These are phyloP conservation scores for Hydnomerulius pinastri DNA, from an alignment of 768 basidiomycete species.

Conservation along the genomic window DNA sequence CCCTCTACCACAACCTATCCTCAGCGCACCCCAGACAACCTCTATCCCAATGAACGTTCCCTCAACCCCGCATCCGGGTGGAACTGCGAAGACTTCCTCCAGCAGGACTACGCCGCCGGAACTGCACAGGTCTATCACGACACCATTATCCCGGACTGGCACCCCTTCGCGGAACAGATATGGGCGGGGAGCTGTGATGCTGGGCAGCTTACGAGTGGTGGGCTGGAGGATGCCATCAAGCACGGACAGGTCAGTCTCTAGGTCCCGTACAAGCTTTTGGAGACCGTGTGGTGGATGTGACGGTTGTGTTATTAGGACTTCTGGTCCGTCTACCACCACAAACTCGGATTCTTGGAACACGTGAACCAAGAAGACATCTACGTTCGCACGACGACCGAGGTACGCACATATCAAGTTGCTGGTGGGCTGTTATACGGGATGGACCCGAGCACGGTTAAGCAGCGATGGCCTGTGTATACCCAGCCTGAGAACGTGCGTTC, in stretches of 20 bases:
- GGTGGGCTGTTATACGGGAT: conserved; percentile 48
- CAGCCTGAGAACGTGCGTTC: conserved; percentile 43
- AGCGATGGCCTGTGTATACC: conserved; percentile 40
- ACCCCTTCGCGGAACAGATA: conserved; percentile 45
- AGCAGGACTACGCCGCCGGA: conserved; percentile 41
- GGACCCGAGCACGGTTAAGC: conserved; percentile 36
- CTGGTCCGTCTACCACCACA: conserved; percentile 43
- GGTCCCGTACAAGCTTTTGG: too few species aligned
- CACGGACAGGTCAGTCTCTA: conserved; percentile 39
- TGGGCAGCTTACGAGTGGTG: conserved; percentile 48
- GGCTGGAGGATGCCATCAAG: conserved; percentile 41
- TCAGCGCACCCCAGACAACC: conserved; percentile 51
- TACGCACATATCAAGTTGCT: conserved; percentile 50
- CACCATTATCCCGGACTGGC: conserved; percentile 38
- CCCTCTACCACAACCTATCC: neutral
- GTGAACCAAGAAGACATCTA: conserved; percentile 41
- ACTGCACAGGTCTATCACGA: conserved; percentile 41
- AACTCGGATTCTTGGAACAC: conserved; percentile 37
- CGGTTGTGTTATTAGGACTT: conserved; percentile 40
- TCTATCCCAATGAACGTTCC: conserved; percentile 44
- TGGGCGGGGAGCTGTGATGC: conserved; percentile 52
- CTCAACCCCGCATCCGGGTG: conserved; percentile 42
- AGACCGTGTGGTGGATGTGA: too few species aligned
- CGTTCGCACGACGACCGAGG: conserved; percentile 45
- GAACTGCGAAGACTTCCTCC: conserved; percentile 41